Evolutionary conservation across 2,329 filamentous ascomycete genomes (phyloP), one percentile per base, ranked within the genome.

Genomic region (Aureobasidium sp.): DNA sequence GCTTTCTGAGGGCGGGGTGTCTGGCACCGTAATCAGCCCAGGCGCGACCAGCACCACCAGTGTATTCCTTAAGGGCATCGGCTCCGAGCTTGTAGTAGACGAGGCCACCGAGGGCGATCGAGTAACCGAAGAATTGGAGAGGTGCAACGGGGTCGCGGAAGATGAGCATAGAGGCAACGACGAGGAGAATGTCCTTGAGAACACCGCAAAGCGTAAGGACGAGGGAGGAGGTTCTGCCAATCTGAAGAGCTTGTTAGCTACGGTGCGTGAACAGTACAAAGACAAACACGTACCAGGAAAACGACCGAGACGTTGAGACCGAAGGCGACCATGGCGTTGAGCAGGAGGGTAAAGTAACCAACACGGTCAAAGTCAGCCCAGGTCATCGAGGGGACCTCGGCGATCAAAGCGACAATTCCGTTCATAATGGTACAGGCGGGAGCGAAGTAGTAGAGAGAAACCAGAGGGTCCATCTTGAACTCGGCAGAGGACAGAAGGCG

Each of bases 401-500:
- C 86, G 71, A 90, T 77, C 36, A 93, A 78, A 61, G 88, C 87
- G 52, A 91, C 84, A 14, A 84, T 72, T 68, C 87, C 84, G 79
- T 94, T 94, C 85, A 94, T 91, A 72, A 84, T 77, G 52, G 90
- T 90, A 76, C 90, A 94, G 62, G 91, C 86, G 17, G 90, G 90
- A 2, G 90, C 90, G 70, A 92, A 94, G 81, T 94, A 94, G 83
- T 94, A 94, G 14, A 94, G 84, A 34, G 90, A 94, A 61, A 94
- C 90, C 25, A 94, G 80, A 20, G 90, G 90, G 74, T 94, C 90
- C 90, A 94, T 94, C 84, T 93, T 93, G 84, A 88, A 93, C 77
- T 93, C 89, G 56, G 87, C 82, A 45, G 87, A 89, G 79, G 87
- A 91, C 69, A 94, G 84, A 49, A 94, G 82, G 64, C 87, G 86